Evolutionary conservation across 2,329 filamentous ascomycete genomes (phyloP), one percentile per base, ranked within the genome.

Genomic region (Fusarium palustre): DNA sequence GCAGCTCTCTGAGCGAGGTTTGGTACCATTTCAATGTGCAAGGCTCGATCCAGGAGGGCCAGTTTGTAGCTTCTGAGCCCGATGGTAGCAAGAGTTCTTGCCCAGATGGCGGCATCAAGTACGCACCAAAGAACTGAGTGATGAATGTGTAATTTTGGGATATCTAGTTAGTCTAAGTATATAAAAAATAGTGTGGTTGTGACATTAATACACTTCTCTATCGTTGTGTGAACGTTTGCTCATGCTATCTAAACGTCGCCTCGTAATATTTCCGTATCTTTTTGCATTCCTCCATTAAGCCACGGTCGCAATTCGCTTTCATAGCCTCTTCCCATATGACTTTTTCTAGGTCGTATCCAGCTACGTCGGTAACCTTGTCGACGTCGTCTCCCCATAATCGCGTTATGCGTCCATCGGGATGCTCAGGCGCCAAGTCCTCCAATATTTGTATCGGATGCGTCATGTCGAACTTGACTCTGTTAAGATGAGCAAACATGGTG

Each of bases 11-110:
- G 7, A 83, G 83, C 31, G 85, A 88, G 75, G 80, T 88, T 13
- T 88, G 86, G 84, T 88, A 88, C 71, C 88, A 91, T 75, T 92
- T 87, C 82, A 88, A 91, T 64, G 81, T 86, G 33, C 79, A 82
- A 39, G 86, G 86, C 11, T 88, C 86, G 24, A 77, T 90, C 1
- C 86, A 90, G 73, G 83, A 82, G 3, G 91, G 89, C 34, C 77
- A 84, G 4, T 92, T 91, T 72, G 82, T 88, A 28, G 78, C 89
- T 16, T 78, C 86, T 4, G 81, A 85, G 42, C 84, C 79, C 59
- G 85, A 88, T 69, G 86, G 89, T 39, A 83, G 84, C 15, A 86
- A 83, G 49, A 59, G 70, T 28, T 86, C 82, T 43, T 94, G 92
- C 77, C 88, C 91, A 1, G 55, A 47, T 30, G 70, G 52, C 10